Percentiles rank a stretch among this genome's conserved stretches.
These are phyloP conservation scores for Colletotrichum sp. DNA, from an alignment of 2,329 filamentous ascomycete species.

Conservation along the genomic window DNA sequence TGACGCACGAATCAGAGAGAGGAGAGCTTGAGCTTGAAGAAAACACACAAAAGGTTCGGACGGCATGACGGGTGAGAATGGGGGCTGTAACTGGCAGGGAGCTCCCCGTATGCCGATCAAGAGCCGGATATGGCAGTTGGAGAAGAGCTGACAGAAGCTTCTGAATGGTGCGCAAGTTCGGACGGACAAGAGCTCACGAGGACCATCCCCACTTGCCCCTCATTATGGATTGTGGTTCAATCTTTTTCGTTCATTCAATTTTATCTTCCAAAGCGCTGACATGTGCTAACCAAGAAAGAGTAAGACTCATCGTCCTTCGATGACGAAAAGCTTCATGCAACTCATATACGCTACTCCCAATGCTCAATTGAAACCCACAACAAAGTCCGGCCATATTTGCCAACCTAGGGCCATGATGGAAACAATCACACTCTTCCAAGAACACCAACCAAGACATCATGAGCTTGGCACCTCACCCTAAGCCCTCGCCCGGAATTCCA, in stretches of 20 bases:
- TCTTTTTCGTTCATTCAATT: neutral
- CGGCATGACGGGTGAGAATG: neutral
- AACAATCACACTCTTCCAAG: neutral
- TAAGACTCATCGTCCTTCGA: neutral
- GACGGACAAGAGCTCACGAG: neutral
- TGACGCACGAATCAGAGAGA: neutral
- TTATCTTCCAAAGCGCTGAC: neutral
- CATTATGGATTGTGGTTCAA: neutral
- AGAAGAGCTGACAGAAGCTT: neutral
- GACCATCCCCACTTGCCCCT: neutral
- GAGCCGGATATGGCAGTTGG: constrained; percentile 2
- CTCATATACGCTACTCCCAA: neutral
- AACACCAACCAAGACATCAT: neutral
- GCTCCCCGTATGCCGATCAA: neutral
- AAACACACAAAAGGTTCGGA: neutral
- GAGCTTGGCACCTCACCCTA: neutral
- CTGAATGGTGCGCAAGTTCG: constrained; percentile 19
- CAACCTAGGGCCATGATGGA: neutral
- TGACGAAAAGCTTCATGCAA: constrained; percentile 7
- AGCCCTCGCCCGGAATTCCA: constrained; percentile 59
- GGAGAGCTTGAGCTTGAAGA: neutral
- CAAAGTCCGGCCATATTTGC: neutral
- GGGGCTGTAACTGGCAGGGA: constrained; percentile 2
- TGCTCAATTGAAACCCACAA: neutral
- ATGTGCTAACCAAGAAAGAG: neutral